A percentile compares a stretch with the other conserved stretches of the same genome.
Evolutionary conservation across 768 basidiomycete genomes (phyloP).

Genomic region (Gloeophyllum trabeum): DNA sequence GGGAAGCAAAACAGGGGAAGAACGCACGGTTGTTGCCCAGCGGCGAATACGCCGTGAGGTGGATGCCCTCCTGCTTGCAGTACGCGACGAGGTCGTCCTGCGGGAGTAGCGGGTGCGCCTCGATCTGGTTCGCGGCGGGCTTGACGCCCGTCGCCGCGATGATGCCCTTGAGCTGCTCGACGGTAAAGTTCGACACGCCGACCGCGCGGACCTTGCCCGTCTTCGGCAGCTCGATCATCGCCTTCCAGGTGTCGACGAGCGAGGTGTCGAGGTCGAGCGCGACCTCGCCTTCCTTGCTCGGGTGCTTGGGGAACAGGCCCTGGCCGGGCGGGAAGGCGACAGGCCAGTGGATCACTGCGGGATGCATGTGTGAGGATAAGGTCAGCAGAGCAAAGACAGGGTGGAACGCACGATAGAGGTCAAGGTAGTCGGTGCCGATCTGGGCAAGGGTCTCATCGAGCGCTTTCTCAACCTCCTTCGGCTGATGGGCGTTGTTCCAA

Average conservation of each 20-base stretch:
- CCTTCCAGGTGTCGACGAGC: conserved; percentile 78
- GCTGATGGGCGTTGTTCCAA: conserved; percentile 69
- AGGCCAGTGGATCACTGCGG: conserved; percentile 70
- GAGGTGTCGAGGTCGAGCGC: conserved; percentile 46
- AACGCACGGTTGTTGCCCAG: conserved; percentile 69
- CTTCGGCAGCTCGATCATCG: conserved; percentile 59
- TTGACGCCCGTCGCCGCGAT: conserved; percentile 59
- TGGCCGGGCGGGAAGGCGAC: conserved; percentile 51
- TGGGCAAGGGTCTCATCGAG: conserved; percentile 68
- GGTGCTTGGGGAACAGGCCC: conserved; percentile 41
- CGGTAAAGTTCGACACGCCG: conserved; percentile 78
- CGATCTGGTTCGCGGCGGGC: conserved; percentile 71
- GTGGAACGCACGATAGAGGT: conserved; percentile 55
- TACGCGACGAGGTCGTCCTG: conserved; percentile 66
- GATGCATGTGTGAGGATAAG: not conserved
- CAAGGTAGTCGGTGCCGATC: conserved; percentile 67
- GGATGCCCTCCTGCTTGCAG: conserved; percentile 59
- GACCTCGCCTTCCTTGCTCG: conserved; percentile 30
- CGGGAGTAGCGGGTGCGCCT: conserved; percentile 70
- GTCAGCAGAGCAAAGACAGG: not conserved
- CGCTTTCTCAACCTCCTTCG: conserved; percentile 56
- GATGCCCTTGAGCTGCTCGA: conserved; percentile 54
- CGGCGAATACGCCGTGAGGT: conserved; percentile 59
- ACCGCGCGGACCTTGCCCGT: conserved; percentile 60
- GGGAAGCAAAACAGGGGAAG: too few relatives aligned